Evolutionary conservation across 1,139 yeast species (phyloP).

Genomic region (Tardiomyces blankii): DNA sequence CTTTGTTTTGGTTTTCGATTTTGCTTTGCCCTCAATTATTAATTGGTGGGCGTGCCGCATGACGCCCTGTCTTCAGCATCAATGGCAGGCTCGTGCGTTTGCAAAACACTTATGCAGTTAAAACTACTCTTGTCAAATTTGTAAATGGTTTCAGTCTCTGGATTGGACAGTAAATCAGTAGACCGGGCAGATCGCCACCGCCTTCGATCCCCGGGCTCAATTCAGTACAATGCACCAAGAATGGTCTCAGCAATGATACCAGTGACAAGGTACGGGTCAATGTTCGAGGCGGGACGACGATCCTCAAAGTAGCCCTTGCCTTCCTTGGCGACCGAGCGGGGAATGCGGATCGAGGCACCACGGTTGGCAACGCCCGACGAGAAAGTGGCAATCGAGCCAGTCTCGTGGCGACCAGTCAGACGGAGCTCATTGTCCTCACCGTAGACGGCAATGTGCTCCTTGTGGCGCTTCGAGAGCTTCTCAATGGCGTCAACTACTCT

Average conservation of each 20-base stretch:
- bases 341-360: conserved; percentile 98
- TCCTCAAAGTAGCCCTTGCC: conserved; percentile 98
- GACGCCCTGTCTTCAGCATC: no score
- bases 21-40: no score
- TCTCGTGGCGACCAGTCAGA: conserved; percentile 97
- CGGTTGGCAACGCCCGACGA: conserved; percentile 98
- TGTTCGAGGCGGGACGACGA: conserved; percentile 99
- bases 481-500: conserved; percentile 87
- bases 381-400: conserved; percentile 86
- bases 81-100: no score
- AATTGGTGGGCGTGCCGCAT: no score
- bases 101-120: no score
- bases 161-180: no score
- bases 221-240: no score
- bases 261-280: conserved; percentile 96
- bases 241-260: conserved; percentile 97
- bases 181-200: no score
- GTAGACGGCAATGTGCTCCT: conserved; percentile 89
- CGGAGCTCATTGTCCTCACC: conserved; percentile 93
- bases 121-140: no score
- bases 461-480: conserved; percentile 91
- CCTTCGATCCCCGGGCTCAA: no score
- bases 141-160: no score
- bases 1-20: no score
- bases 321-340: conserved; percentile 96